Base-by-base conservation (phyloP, 2,329 filamentous ascomycete species). In the Hypoxylon sp. region DNA sequence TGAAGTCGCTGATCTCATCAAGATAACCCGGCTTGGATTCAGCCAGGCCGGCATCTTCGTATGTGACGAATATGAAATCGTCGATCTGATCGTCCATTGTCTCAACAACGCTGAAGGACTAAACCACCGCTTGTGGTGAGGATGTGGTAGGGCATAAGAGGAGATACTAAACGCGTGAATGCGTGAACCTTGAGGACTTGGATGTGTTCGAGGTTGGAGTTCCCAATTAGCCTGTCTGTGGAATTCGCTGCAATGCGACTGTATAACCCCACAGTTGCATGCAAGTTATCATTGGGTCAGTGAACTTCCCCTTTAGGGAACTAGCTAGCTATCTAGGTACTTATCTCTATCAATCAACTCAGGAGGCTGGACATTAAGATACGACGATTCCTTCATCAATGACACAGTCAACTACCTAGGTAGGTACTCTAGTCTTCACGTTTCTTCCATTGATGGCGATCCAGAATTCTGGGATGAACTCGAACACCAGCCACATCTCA, bases 1-100 rank as follows among this genome's bases (percentile, higher is more conserved):
- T 67, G 53, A 76, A 78, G 18, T 75, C 63, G 54, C 80, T 77
- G 50, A 83, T 80, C 14, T 79, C 74, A 26, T 56, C 32, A 18
- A 79, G 71, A 65, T 76, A 74, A 12, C 62, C 67, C 1, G 70
- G 57, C 36, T 70, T 52, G 12, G 61, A 40, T 18, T 68, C 50
- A 28, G 58, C 49, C 26, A 48, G 26, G 42, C 59, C 54, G 9
- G 61, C 67, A 33, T 75, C 73, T 22, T 72, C 70, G 20, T 73
- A 57, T 6, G 70, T 69, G 26, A 75, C 59, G 42, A 75, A 62
- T 44, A 76, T 70, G 33, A 73, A 76, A 52, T 69, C 74, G 18
- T 74, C 73, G 5, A 69, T 50, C n/a, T 70, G 56, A 26, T 56
- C 57, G 6, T 69, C 63, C 73, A 76, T 75, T 54, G 45, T 18